phyloP scores from a whole-genome alignment of 108 stramenopile species.

The Nitzschia inconspicua region DNA sequence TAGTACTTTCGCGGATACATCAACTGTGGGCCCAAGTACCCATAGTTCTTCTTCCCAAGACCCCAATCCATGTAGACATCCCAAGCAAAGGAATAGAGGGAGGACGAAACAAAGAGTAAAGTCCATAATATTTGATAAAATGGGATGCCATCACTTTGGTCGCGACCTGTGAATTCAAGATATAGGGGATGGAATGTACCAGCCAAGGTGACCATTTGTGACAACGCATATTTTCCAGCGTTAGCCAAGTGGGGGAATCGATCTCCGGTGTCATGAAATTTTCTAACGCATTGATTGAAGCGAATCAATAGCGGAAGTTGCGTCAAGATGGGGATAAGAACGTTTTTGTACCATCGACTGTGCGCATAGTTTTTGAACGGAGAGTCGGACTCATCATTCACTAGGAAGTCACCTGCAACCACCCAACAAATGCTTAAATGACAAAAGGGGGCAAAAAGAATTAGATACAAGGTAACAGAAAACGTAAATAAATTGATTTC shows the following conservation, averaged over 20 bases:
- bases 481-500: neutral
- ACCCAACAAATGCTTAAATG: constrained; percentile 55
- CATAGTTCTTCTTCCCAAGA: constrained; percentile 54
- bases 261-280: constrained; percentile 77
- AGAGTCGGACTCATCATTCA: constrained; percentile 40
- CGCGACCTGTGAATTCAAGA: constrained; percentile 41
- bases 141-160: constrained; percentile 10
- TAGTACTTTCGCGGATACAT: constrained; percentile 74
- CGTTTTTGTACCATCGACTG: constrained; percentile 62
- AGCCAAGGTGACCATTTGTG: constrained; percentile 88
- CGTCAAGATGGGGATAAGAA: constrained; percentile 79
- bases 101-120: constrained; percentile 69
- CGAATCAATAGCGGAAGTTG: constrained; percentile 83
- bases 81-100: constrained; percentile 84
- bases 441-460: neutral
- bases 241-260: constrained; percentile 86
- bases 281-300: constrained; percentile 90
- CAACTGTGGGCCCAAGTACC: constrained; percentile 76
- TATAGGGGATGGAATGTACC: constrained; percentile 89
- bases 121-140: constrained; percentile 81
- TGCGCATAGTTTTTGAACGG: constrained; percentile 43
- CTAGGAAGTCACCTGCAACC: constrained; percentile 75
- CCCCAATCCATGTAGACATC: constrained; percentile 97
- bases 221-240: constrained; percentile 88
- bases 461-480: neutral